Base-by-base conservation (phyloP, 148 eudicot species). In the Persicaria tinctoria region DNA sequence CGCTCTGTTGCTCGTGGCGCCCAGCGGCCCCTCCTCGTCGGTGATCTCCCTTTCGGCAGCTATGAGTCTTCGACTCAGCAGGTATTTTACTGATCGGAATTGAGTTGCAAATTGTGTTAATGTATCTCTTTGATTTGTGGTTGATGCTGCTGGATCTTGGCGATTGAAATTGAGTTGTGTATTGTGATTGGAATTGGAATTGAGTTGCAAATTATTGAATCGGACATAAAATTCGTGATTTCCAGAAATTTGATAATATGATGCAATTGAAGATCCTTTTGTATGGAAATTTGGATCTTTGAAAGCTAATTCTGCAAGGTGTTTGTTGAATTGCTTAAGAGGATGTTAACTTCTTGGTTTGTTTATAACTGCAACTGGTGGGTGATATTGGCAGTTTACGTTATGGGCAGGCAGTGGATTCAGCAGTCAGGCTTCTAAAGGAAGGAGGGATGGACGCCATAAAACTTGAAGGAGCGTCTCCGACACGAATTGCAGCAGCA, bases 391-490 rank as follows among this genome's bases (percentile, higher is more conserved):
- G 87, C 79, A 79, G 79, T 84, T 79, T 83, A 72, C 74, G 80
- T 86, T 79, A 76, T 89, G 86, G 74, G 83, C 91, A 95, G 98
- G 98, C 98, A 74, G 96, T 95, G 81, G 90, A 95, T 82, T 83
- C 98, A 27, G 93, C 98, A 38, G 93, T 95, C 44, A 86, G 92
- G 82, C 49, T 95, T 70, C 77, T 95, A 69, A 95, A 92, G 85
- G 98, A 92, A 86, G 98, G 98, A 76, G 91, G 89, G 79, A 92
- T 95, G 97, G 98, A 95, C 85, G 97, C 98, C 0, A 92, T 95
- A 45, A 95, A 95, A 82, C 73, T 95, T 81, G 98, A 95, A 82
- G 98, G 96, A 18, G 98, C 96, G 2, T 81, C 98, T 23, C 93
- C 92, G 47, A 86, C 98, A 0, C 86, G 96, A 83, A 87, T 95